phyloP scores from a whole-genome alignment of 2,329 filamentous ascomycete species.

The Talaromyces sp. region DNA sequence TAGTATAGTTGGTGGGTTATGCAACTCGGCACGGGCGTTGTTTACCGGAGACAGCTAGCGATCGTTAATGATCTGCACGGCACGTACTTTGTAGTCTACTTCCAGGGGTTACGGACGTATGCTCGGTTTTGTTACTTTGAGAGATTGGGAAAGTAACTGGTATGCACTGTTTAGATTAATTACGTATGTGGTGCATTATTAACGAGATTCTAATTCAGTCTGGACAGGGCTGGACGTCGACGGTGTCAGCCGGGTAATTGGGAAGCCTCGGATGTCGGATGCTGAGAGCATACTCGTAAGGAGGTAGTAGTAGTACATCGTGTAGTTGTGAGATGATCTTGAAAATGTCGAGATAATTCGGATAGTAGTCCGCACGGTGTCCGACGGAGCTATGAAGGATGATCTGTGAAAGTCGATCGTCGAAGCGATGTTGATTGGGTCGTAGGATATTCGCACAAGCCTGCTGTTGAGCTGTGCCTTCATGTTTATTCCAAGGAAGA shows the following conservation, averaged over 20 bases:
- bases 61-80: neutral
- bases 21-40: neutral
- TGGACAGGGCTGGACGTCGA: neutral
- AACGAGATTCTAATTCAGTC: neutral
- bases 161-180: neutral
- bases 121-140: too few relatives aligned
- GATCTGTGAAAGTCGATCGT: neutral
- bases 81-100: too few relatives aligned
- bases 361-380: too few relatives aligned
- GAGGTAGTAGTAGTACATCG: too few relatives aligned
- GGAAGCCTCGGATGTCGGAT: neutral
- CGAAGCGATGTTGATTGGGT: too few relatives aligned
- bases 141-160: too few relatives aligned
- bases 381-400: neutral
- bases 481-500: neutral
- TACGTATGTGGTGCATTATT: neutral
- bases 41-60: neutral
- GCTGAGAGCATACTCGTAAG: too few relatives aligned
- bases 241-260: neutral
- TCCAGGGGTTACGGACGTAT: too few relatives aligned
- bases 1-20: too few relatives aligned
- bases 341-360: too few relatives aligned
- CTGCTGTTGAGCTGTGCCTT: neutral
- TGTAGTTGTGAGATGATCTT: too few relatives aligned
- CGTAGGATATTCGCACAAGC: neutral